Percentiles rank a stretch among this genome's conserved stretches.
Evolutionary conservation across 2,329 filamentous ascomycete genomes (phyloP).

Genomic region (Didymella glomerata): DNA sequence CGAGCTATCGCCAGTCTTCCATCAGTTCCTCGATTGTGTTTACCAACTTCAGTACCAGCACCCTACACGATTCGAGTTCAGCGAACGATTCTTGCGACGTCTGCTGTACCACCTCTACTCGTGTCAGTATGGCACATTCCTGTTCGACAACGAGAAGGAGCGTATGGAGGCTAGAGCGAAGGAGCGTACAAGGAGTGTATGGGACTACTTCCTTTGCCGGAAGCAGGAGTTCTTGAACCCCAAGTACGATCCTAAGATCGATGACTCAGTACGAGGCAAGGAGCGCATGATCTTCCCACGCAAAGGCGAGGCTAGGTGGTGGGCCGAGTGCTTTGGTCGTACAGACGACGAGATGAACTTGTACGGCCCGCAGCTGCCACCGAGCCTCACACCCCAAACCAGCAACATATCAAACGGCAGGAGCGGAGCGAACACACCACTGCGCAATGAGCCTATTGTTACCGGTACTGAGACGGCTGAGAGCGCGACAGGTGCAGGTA

Average conservation of each 20-base stretch:
- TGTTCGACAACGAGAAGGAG: slow-evolving; percentile 94
- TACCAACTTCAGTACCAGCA: slow-evolving; percentile 89
- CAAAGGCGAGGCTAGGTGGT: slow-evolving; percentile 85
- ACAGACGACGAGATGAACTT: slow-evolving; percentile 94
- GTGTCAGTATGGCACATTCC: slow-evolving; percentile 95
- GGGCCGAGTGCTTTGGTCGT: slow-evolving; percentile 86
- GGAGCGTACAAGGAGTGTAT: slow-evolving; percentile 84
- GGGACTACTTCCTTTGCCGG: slow-evolving; percentile 91
- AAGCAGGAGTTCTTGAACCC: slow-evolving; percentile 83
- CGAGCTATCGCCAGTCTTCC: slow-evolving; percentile 94
- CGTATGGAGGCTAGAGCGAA: slow-evolving; percentile 73
- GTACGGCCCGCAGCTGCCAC: slow-evolving; percentile 38
- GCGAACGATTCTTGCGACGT: slow-evolving; percentile 88
- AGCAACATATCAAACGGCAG: slow-evolving; percentile 37
- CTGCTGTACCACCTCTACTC: slow-evolving; percentile 94
- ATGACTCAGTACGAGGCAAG: slow-evolving; percentile 80
- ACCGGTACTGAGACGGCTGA: slow-evolving; percentile 48
- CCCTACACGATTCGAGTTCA: slow-evolving; percentile 92
- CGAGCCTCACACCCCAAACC: slow-evolving; percentile 39
- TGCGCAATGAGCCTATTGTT: slow-evolving; percentile 45
- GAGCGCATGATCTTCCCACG: slow-evolving; percentile 86
- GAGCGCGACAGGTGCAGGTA: slow-evolving; percentile 43
- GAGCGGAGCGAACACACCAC: slow-evolving; percentile 39
- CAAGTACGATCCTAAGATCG: slow-evolving; percentile 75
- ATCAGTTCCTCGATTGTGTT: slow-evolving; percentile 94